Evolutionary conservation across 2,329 filamentous ascomycete species (phyloP), one percentile per base, ranked within the genome.

Genomic region (Balansia obtecta): DNA sequence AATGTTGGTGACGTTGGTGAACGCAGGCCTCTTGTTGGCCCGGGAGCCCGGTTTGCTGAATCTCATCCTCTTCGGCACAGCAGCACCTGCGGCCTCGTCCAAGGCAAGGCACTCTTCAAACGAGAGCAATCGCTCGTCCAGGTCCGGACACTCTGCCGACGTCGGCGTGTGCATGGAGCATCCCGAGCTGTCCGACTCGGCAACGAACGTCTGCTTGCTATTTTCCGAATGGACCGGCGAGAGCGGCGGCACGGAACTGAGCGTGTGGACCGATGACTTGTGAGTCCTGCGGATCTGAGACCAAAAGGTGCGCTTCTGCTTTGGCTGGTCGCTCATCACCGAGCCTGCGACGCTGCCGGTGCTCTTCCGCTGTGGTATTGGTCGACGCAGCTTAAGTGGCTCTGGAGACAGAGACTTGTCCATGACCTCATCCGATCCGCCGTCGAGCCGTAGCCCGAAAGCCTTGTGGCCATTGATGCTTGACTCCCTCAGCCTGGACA

Each of bases 281-380:
- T 27, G n/a, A 4, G 18, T 16, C 13, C 30, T 37, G 27, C 49
- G 49, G 2, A 47, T 37, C 18, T 50, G 49, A 7, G 20, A 46
- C 49, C 37, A 50, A 18, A 50, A 43, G 16, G 16, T 37, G 12
- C 44, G 38, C 38, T 22, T 50, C 32, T 46, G 46, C 40, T 13
- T 39, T 16, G 37, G 16, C 1, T 11, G 20, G 6, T 46, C 44
- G 44, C 37, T 18, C 7, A 18, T 34, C 15, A 13, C 16, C 4
- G 18, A 27, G 4, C 18, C 46, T 15, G 39, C 22, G 30, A 10
- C 46, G 7, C n/a, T 32, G 37, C 11, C n/a, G 12, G 9, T 48
- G 46, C 22, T 15, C 15, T 48, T 48, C 3, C 9, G 9, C 4
- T 42, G 27, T 3, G 39, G 20, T 16, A 6, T 22, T 22, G 16